Evolutionary conservation across 140 eudicot species (phyloP), one percentile per base, ranked within the genome.

Genomic region (Cichorium intybus): DNA sequence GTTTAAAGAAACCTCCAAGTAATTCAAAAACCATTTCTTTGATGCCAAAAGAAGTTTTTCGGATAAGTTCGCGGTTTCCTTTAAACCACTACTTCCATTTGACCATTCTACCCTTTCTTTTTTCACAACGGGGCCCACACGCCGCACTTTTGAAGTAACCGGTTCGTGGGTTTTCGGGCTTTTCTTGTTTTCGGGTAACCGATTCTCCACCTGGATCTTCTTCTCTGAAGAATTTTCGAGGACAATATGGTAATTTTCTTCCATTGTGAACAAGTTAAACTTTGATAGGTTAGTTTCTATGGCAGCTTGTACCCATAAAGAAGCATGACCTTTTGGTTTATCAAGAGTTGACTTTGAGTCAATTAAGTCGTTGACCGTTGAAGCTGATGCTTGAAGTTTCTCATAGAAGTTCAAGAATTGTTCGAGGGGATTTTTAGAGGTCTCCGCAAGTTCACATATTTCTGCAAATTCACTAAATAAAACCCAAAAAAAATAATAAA

Each of bases 281-380:
- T 71, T 85, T 24, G 90, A 83, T 51, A 89, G 86, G 56, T 80
- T 75, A 12, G 85, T 63, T 48, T 72, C 79, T 17, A 89, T 60
- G 41, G 96, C 96, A 60, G 86, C 96, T 71, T 77, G 90, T 54
- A 85, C 90, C 96, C 96, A 88, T 47, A 71, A 59, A 68, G 76
- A 56, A 11, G 88, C 80, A 49, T 50, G 67, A 43, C 33, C 39
- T 69, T 71, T 68, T 37, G 75, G 26, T 18, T 69, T 67, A 17
- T 71, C 79, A 29, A 53, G 31, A 41, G 73, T 41, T 66, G 56
- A 23, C 60, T 66, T 80, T 12, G 65, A 14, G 63, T 73, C 65
- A 23, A 75, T 50, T 41, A 88, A 58, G 65, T 70, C 12, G 55
- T 62, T 72, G 51, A 85, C 70, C 18, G 54, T 56, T 12, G 21